Evolutionary conservation across 495 filamentous ascomycete genomes (phyloP).

Genomic region (Xylaria grammica): DNA sequence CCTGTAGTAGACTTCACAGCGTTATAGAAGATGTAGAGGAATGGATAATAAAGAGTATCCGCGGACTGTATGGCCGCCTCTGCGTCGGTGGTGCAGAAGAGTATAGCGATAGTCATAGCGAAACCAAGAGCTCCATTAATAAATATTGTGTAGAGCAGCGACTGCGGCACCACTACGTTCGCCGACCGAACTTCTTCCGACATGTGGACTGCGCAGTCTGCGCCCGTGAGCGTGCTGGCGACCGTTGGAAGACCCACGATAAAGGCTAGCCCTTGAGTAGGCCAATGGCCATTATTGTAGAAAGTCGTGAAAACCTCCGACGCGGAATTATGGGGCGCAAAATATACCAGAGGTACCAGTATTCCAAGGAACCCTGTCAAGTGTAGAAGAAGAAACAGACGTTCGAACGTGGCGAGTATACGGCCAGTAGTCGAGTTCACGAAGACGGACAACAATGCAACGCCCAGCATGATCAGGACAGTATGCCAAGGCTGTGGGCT

Average conservation of each 20-base stretch:
- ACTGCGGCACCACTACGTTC: constrained; percentile 47
- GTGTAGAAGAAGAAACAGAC: constrained; percentile 51
- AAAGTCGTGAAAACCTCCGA: constrained; percentile 41
- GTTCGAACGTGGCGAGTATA: constrained; percentile 47
- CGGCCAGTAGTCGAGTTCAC: constrained; percentile 46
- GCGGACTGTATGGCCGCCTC: constrained; percentile 33
- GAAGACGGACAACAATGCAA: constrained; percentile 27
- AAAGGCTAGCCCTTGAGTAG: constrained; percentile 37
- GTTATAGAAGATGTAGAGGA: constrained; percentile 59
- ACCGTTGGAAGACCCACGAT: constrained; percentile 30
- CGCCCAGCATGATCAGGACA: constrained; percentile 50
- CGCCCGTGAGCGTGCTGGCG: constrained; percentile 26
- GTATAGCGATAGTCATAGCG: constrained; percentile 50
- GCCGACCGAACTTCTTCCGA: constrained; percentile 54
- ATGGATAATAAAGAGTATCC: constrained; percentile 54
- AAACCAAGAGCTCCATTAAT: constrained; percentile 48
- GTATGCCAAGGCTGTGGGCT: constrained; percentile 52
- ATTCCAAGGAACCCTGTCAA: constrained; percentile 55
- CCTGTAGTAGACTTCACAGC: constrained; percentile 47
- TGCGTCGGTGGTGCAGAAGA: constrained; percentile 51
- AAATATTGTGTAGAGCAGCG: constrained; percentile 50
- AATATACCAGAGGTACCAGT: constrained; percentile 50
- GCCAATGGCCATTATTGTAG: constrained; percentile 48
- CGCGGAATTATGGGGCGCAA: constrained; percentile 40
- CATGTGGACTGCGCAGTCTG: constrained; percentile 37